These are phyloP conservation scores for Geranium rotundifolium DNA, from an alignment of 345 rosid genomes.

Conservation along the genomic window DNA sequence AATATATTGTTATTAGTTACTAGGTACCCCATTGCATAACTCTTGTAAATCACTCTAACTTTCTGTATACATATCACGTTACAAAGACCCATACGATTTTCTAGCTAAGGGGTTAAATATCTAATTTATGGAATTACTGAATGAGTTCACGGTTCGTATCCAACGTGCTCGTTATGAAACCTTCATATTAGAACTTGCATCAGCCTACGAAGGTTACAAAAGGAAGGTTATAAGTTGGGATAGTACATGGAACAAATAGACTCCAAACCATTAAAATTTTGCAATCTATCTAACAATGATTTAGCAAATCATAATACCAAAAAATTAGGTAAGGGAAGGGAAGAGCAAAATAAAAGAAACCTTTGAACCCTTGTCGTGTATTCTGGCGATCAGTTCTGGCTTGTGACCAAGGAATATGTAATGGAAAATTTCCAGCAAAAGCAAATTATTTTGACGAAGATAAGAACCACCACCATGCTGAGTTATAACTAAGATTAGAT, in stretches of 20 bases:
- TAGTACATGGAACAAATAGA: neutral
- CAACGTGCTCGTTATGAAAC: too few species aligned
- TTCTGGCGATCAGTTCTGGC: conserved; percentile 52
- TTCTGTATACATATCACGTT: neutral
- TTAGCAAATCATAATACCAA: neutral
- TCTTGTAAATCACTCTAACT: neutral
- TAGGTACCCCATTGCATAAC: neutral
- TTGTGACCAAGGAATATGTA: conserved; percentile 70
- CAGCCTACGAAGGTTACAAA: too few species aligned
- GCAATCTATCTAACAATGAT: neutral
- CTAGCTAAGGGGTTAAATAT: neutral
- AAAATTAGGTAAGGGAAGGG: neutral
- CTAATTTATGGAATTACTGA: neutral
- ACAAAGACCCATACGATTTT: neutral
- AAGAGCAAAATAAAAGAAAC: conserved; percentile 16
- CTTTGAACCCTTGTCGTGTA: conserved; percentile 35
- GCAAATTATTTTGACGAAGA: conserved; percentile 76
- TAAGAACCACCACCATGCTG: conserved; percentile 50
- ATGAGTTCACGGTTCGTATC: too few species aligned
- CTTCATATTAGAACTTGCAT: too few species aligned
- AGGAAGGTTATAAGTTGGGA: neutral
- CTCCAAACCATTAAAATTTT: neutral
- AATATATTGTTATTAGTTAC: neutral
- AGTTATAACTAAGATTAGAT: conserved; percentile 49
- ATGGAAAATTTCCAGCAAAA: conserved; percentile 64